These are phyloP conservation scores for Digitaria exilis DNA, from an alignment of 202 grass and related monocot species.

Conservation along the genomic window DNA sequence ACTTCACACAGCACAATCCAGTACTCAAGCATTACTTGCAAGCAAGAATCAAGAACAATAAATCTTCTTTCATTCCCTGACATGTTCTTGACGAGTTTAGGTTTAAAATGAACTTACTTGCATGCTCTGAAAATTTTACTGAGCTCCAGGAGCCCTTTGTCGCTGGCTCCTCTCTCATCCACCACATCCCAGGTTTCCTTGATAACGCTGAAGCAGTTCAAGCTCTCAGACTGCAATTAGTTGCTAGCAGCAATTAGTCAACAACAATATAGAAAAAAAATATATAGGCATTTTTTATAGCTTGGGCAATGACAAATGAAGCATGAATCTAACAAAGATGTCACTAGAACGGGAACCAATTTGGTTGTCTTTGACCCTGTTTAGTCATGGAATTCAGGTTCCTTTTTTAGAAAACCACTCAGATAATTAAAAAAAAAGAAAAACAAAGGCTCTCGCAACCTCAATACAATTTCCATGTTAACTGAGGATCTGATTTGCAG, in stretches of 20 bases:
- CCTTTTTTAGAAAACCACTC: not conserved
- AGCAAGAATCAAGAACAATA: not conserved
- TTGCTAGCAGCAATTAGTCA: too few relatives aligned
- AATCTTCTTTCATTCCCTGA: not conserved
- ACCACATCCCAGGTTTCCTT: conserved; percentile 85
- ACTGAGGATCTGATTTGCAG: too few relatives aligned
- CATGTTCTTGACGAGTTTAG: not conserved
- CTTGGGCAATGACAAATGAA: not conserved
- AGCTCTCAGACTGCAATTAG: too few relatives aligned
- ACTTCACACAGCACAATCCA: too few relatives aligned
- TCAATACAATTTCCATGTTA: too few relatives aligned
- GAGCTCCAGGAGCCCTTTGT: conserved; percentile 61
- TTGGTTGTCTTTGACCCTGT: not conserved
- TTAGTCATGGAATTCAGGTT: not conserved
- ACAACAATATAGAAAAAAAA: too few relatives aligned
- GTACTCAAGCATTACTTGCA: too few relatives aligned
- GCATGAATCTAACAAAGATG: not conserved
- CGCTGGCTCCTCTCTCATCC: conserved; percentile 42
- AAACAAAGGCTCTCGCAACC: too few relatives aligned
- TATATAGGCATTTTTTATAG: too few relatives aligned
- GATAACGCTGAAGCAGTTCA: too few relatives aligned
- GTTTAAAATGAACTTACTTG: conserved; percentile 62
- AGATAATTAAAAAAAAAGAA: too few relatives aligned
- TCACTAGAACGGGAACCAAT: not conserved
- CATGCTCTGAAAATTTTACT: conserved; percentile 89